phyloP scores from a whole-genome alignment of 805 yeast species.

The Ogataea paraovalis region DNA sequence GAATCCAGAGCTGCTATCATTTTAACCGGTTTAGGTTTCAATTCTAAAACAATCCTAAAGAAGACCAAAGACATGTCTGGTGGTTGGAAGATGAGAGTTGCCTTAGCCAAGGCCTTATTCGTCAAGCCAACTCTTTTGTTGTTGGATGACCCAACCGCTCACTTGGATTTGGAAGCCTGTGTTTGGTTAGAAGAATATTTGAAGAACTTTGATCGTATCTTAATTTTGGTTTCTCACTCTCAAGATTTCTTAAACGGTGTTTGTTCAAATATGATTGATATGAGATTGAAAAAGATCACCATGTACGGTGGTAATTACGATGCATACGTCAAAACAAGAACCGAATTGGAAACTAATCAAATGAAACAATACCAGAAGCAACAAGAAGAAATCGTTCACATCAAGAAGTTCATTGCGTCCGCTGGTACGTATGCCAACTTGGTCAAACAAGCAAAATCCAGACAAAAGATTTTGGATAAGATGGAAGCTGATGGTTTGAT shows the following conservation, averaged over 20 bases:
- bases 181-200: slow-evolving; percentile 99
- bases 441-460: slow-evolving; percentile 97
- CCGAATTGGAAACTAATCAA: slow-evolving; percentile 93
- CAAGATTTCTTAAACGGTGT: slow-evolving; percentile 99
- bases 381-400: slow-evolving; percentile 98
- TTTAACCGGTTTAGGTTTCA: slow-evolving; percentile 96
- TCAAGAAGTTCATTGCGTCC: slow-evolving; percentile 97
- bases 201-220: slow-evolving; percentile 88
- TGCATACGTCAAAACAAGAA: slow-evolving; percentile 90
- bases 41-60: slow-evolving; percentile 78
- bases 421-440: slow-evolving; percentile 99
- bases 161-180: slow-evolving; percentile 98
- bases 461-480: slow-evolving; percentile 98
- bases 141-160: slow-evolving; percentile 99
- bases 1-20: slow-evolving; percentile 96
- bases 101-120: slow-evolving; percentile 94
- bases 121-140: slow-evolving; percentile 94
- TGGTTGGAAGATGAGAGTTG: slow-evolving; percentile 99
- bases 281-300: slow-evolving; percentile 75
- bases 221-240: slow-evolving; percentile 94
- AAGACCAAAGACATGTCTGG: slow-evolving; percentile 99
- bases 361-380: slow-evolving; percentile 96
- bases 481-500: slow-evolving; percentile 99
- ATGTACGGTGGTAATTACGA: slow-evolving; percentile 98
- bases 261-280: slow-evolving; percentile 96